A percentile compares a stretch with the other conserved stretches of the same genome.
Evolutionary conservation across 2,329 filamentous ascomycete species (phyloP).

Genomic region (Exserohilum rostratum): DNA sequence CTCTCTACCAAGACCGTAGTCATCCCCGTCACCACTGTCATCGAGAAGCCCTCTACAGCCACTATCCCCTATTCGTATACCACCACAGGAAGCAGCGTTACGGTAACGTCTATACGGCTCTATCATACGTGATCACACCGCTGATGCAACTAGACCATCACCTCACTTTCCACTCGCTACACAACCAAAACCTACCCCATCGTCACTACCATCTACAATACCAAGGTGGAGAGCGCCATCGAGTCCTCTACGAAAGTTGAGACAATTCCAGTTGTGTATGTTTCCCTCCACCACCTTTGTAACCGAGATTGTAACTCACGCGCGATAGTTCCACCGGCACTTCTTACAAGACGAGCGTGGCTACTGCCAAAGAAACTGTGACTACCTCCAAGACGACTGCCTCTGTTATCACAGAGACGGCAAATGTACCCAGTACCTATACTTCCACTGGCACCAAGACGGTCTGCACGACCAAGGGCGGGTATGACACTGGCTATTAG

Average conservation of each 20-base stretch:
- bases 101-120: not conserved
- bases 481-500: constrained; percentile 7
- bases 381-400: constrained; percentile 14
- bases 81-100: constrained; percentile 16
- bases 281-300: not conserved
- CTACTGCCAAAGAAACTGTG: constrained; percentile 19
- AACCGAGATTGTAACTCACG: not conserved
- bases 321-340: constrained; percentile 20
- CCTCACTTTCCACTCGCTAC: constrained; percentile 5
- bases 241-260: constrained; percentile 17
- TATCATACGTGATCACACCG: not conserved
- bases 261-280: constrained; percentile 27
- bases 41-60: constrained; percentile 12
- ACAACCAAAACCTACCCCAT: constrained; percentile 20
- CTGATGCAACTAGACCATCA: constrained; percentile 7
- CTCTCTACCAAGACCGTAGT: constrained; percentile 27
- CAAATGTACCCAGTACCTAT: constrained; percentile 24
- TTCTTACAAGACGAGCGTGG: constrained; percentile 22
- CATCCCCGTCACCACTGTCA: constrained; percentile 23
- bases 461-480: constrained; percentile 24
- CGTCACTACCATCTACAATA: constrained; percentile 22
- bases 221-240: constrained; percentile 17
- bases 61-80: constrained; percentile 16
- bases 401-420: constrained; percentile 24
- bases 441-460: constrained; percentile 25